A percentile compares a stretch with the other conserved stretches of the same genome.
Conservation (phyloP, 208 protist species). For the Crithidia sp. region DNA sequence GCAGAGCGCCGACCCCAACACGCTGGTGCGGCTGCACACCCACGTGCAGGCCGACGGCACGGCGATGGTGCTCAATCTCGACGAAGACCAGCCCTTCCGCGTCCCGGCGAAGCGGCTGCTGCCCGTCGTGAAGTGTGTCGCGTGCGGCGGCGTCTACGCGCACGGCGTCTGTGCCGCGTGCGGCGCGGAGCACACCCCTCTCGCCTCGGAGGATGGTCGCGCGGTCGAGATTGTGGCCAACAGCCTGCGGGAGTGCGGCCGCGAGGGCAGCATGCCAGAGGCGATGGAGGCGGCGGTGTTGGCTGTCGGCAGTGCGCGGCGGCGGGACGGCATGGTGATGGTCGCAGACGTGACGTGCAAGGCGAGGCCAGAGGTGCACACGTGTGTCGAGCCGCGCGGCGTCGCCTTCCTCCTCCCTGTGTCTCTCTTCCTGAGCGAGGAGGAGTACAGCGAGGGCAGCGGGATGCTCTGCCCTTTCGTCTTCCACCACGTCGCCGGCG, state of each 20-base stretch:
- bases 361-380: constrained; percentile 9
- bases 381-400: neutral
- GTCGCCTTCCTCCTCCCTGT: constrained; percentile 40
- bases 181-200: constrained; percentile 33
- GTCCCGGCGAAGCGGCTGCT: constrained; percentile 46
- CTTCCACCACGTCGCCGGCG: constrained; percentile 41
- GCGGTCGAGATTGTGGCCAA: constrained; percentile 41
- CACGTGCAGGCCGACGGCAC: constrained; percentile 34
- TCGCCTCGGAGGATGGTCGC: constrained; percentile 43
- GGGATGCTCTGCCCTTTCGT: constrained; percentile 63
- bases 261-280: constrained; percentile 4
- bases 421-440: constrained; percentile 41
- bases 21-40: constrained; percentile 37
- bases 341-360: constrained; percentile 11
- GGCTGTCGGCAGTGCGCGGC: constrained; percentile 22
- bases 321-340: constrained; percentile 11
- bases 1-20: constrained; percentile 24
- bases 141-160: constrained; percentile 46
- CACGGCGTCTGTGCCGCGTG: constrained; percentile 26
- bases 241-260: constrained; percentile 10
- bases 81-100: constrained; percentile 27
- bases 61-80: constrained; percentile 32
- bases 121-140: constrained; percentile 52
- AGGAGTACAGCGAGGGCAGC: constrained; percentile 31
- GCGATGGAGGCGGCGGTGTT: constrained; percentile 23